phyloP scores from a whole-genome alignment of 208 protist genomes.

The Acanthamoeba triangularis region DNA sequence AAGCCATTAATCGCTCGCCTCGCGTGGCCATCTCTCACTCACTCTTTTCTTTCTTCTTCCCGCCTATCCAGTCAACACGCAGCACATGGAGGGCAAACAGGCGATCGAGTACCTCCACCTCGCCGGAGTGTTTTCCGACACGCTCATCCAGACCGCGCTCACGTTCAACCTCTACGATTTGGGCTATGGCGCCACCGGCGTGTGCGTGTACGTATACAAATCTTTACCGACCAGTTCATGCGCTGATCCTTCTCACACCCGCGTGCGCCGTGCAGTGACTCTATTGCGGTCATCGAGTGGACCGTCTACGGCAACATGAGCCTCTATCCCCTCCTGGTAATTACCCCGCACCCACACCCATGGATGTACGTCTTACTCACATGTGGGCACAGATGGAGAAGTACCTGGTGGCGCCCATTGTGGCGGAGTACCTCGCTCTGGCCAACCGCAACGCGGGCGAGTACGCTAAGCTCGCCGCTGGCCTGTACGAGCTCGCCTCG shows the following conservation, averaged over 20 bases:
- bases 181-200: slow-evolving; percentile 73
- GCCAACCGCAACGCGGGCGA: slow-evolving; percentile 62
- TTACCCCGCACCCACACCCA: neutral
- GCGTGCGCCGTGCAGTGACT: slow-evolving; percentile 9
- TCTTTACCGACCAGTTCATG: neutral
- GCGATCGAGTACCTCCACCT: slow-evolving; percentile 70
- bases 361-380: neutral
- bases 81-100: slow-evolving; percentile 68
- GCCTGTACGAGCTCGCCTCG: neutral
- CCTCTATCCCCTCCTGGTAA: slow-evolving; percentile 73
- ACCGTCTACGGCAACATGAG: slow-evolving; percentile 71
- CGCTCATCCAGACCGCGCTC: slow-evolving; percentile 52
- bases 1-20: neutral
- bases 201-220: slow-evolving; percentile 66
- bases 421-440: slow-evolving; percentile 1
- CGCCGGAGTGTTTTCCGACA: slow-evolving; percentile 69
- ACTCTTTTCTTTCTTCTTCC: neutral
- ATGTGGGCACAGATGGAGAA: slow-evolving; percentile 61
- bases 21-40: neutral
- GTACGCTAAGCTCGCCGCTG: slow-evolving; percentile 29
- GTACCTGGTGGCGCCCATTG: neutral
- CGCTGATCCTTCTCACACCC: neutral
- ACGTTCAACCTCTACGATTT: slow-evolving; percentile 70
- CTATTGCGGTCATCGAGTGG: slow-evolving; percentile 72
- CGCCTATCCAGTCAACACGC: slow-evolving; percentile 17